Percentiles rank a stretch among this genome's conserved stretches.
Conservation (phyloP, 768 basidiomycete genomes). For the Lactifluus volemus region DNA sequence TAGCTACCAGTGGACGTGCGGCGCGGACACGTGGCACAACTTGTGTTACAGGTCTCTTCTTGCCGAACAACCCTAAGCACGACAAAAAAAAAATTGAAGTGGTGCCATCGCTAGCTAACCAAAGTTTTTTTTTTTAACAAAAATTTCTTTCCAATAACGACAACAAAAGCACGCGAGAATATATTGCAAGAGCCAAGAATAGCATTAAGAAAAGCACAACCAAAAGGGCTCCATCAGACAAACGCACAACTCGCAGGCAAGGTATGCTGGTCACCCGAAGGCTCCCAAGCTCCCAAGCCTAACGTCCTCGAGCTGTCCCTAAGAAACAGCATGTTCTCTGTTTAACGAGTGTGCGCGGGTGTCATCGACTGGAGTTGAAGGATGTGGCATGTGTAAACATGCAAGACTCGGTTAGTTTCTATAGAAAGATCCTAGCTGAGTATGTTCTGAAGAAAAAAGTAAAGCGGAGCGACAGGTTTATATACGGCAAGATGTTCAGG, state of each 20-base stretch:
- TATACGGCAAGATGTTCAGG: slow-evolving; percentile 4
- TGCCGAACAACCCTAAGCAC: too few species aligned
- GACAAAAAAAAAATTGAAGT: too few species aligned
- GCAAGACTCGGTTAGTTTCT: slow-evolving; percentile 39
- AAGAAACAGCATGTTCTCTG: slow-evolving; percentile 31
- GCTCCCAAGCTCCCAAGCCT: slow-evolving; percentile 23
- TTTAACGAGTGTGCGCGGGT: slow-evolving; percentile 29
- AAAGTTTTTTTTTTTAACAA: too few species aligned
- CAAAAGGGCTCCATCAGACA: slow-evolving; percentile 33
- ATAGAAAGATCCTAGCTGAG: slow-evolving; percentile 35
- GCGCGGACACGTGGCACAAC: too few species aligned
- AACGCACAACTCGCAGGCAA: slow-evolving; percentile 32
- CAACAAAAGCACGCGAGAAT: not conserved
- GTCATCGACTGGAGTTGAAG: slow-evolving; percentile 36
- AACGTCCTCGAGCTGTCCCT: slow-evolving; percentile 31
- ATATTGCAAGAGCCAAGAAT: not conserved
- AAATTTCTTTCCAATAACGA: too few species aligned
- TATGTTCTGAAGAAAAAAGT: slow-evolving; percentile 32
- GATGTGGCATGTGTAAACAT: slow-evolving; percentile 37
- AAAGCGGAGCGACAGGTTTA: not conserved
- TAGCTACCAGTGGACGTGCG: too few species aligned
- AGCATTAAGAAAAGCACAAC: not conserved
- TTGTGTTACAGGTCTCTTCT: too few species aligned
- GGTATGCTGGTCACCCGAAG: slow-evolving; percentile 22
- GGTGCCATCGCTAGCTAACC: too few species aligned